Base-by-base conservation (phyloP, 352 stramenopile species). In the Pythium dissimile region DNA sequence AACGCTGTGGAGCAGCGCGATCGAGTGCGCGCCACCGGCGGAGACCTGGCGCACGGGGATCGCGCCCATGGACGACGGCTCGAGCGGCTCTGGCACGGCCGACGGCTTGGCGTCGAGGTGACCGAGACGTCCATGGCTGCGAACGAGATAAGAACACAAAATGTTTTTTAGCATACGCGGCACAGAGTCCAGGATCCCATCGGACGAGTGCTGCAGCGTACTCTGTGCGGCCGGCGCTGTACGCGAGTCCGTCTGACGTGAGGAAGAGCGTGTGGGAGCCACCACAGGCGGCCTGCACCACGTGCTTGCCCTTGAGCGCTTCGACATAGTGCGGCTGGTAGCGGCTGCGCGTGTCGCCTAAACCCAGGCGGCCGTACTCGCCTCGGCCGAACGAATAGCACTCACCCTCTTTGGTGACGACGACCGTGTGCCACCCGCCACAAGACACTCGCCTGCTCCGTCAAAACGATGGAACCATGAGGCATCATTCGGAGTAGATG, bases 181-280 rank as follows among this genome's bases (percentile, higher is more conserved):
- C 11, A 24, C 18, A 46, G 11, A 24, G 5, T 10, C 20, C 23
- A 26, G 23, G 32, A 32, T 5, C 11, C 60, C 27, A 24, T 54
- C 20, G 53, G 4, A 63, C 20, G 9, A 54, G 26, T n/a, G 18
- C 9, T 28, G 9, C 16, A 11, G 75, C 89, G 61, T 83, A 96
- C 83, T 97, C 87, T 23, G 87, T 72, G 44, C 79, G 68, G 41
- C 90, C 89, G 41, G 78, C 84, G 62, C 85, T 92, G 62, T 84
- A 96, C 13, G 86, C 84, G 39, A 88, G 64, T 27, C 89, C 89
- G 24, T 97, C 82, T 38, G 75, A 79, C 20, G 85, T 94, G 30
- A 97, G 72, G 39, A 96, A 94, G 34, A 95, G 66, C 34, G 87
- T 95, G 78, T 97, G 89, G 2, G 67, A 66, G n/a, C 67, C 67